Base-by-base conservation (phyloP, 495 filamentous ascomycete genomes). In the Aspergillus campestris region DNA sequence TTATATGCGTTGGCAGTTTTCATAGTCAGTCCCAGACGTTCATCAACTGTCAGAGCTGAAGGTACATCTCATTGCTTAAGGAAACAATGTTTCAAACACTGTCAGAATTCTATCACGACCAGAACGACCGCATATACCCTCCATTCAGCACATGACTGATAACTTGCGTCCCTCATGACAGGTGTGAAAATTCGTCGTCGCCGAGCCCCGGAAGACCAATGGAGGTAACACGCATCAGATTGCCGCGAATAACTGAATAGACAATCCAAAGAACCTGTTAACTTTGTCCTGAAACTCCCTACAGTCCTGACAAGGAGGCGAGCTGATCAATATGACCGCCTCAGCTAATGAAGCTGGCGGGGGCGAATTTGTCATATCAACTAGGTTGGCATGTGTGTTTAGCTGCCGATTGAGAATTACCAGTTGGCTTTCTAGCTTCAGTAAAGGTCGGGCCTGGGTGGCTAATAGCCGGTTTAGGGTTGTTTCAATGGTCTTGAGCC, bases 391-490 rank as follows among this genome's bases (percentile, higher is more conserved):
- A 42, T 42, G 40, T 42, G 12, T 42, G 40, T 30, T n/a, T 6
- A 8, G 40, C 32, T 29, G 40, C 24, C 32, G 40, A 32, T 42
- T 8, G 30, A 42, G 40, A n/a, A 42, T 12, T 11, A 31, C 18
- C 40, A 42, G 40, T 42, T 15, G 40, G 40, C 10, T 29, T 32
- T 42, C 40, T 42, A 30, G 40, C 18, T 32, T 42, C 40, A 42
- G 5, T 3, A 42, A 42, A 12, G 24, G 29, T 31, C 40, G 8
- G 40, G 40, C 15, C 13, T 18, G 41, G 31, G 41, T 44, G 35
- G 41, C 41, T 30, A 44, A 34, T 44, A 44, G 41, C 31, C 31
- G 10, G 31, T 44, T 44, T 35, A 44, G 41, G 41, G 41, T 34
- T 44, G 41, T 12, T 44, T 44, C 31, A 44, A 44, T 32, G 7